Conservation (phyloP, 164 flowering plant species). For the Buxus sempervirens region DNA sequence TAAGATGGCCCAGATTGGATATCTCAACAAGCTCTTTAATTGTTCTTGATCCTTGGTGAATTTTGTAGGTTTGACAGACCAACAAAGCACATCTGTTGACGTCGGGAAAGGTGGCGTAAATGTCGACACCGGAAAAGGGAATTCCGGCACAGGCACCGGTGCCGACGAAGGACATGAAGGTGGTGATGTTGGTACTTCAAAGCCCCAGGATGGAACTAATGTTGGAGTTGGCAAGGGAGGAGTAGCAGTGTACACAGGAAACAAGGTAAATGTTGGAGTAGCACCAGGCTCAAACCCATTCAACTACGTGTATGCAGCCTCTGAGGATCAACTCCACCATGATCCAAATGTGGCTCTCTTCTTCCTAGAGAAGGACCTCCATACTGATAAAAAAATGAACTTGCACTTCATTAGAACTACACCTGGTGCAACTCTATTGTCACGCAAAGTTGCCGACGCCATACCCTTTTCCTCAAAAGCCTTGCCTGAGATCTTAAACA, state of each 20-base stretch:
- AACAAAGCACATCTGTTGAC: slow-evolving; percentile 28
- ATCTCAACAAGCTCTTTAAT: no score
- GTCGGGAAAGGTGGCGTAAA: slow-evolving; percentile 29
- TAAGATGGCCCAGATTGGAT: no score
- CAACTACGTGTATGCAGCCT: slow-evolving; percentile 32
- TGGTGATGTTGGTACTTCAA: slow-evolving; percentile 15
- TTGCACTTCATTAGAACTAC: slow-evolving; percentile 27
- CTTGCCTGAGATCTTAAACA: slow-evolving; percentile 25
- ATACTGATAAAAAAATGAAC: slow-evolving; percentile 26
- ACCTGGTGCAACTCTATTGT: slow-evolving; percentile 29
- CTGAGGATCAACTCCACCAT: slow-evolving; percentile 33
- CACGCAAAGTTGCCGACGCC: slow-evolving; percentile 29
- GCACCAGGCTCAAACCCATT: slow-evolving; percentile 25
- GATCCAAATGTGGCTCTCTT: slow-evolving; percentile 36
- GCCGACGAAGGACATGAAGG: slow-evolving; percentile 15
- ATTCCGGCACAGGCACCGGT: slow-evolving; percentile 10
- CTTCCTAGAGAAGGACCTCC: slow-evolving; percentile 44
- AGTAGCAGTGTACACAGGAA: slow-evolving; percentile 36
- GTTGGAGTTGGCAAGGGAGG: slow-evolving; percentile 45
- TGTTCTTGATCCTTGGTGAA: background rate
- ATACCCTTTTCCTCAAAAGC: slow-evolving; percentile 36
- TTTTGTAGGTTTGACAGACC: slow-evolving; percentile 30
- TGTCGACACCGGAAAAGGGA: slow-evolving; percentile 22
- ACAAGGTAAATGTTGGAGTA: slow-evolving; percentile 34
- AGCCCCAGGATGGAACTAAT: slow-evolving; percentile 16